Evolutionary conservation across 306 rosid genomes (phyloP).

Genomic region (Fragaria iinumae): DNA sequence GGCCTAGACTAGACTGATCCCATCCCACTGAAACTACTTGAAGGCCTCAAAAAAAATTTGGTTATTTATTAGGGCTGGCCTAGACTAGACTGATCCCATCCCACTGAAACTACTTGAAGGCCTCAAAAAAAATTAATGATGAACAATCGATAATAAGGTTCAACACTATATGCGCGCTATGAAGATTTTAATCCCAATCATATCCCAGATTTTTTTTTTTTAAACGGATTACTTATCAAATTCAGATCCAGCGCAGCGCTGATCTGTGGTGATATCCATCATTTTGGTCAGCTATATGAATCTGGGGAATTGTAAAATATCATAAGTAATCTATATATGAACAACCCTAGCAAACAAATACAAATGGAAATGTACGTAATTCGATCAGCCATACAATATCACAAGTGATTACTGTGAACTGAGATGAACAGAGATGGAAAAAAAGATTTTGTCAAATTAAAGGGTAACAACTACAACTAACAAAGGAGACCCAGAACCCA

Average conservation of each 20-base stretch:
- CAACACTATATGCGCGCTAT: neutral
- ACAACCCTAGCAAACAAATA: neutral
- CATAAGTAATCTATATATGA: neutral
- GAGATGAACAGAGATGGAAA: neutral
- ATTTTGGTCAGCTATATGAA: neutral
- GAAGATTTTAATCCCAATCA: neutral
- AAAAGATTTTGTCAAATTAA: neutral
- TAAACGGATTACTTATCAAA: neutral
- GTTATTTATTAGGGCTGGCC: neutral
- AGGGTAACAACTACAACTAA: neutral
- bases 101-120: neutral
- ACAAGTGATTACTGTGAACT: neutral
- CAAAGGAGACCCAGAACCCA: neutral
- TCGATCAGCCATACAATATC: neutral
- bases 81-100: neutral
- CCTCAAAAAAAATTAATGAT: neutral
- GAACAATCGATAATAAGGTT: neutral
- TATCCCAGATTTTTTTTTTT: neutral
- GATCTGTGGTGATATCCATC: neutral
- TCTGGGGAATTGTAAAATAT: neutral
- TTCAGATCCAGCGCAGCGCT: neutral
- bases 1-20: neutral
- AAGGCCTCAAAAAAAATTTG: neutral
- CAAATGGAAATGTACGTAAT: neutral
- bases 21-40: neutral